Evolutionary conservation across 805 yeast species (phyloP).

Genomic region (Schwanniomyces pseudopolymorphus): DNA sequence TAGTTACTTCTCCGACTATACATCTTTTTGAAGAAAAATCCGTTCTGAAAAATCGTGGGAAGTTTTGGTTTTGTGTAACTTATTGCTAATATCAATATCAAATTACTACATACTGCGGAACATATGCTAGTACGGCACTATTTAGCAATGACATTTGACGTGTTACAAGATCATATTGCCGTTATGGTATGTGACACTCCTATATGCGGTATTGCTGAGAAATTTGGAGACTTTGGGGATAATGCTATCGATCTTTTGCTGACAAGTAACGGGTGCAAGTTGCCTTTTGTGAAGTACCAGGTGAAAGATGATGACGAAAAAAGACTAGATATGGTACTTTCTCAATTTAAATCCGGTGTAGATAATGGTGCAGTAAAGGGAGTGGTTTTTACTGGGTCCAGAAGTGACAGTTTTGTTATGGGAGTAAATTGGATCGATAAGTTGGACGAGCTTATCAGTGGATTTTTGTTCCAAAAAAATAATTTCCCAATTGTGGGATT

Average conservation of each 20-base stretch:
- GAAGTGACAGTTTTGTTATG: conserved; percentile 43
- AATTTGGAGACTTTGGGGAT: conserved; percentile 57
- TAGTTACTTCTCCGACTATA: background rate
- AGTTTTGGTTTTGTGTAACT: background rate
- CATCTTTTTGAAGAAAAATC: background rate
- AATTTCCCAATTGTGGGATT: conserved; percentile 58
- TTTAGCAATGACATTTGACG: background rate
- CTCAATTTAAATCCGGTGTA: conserved; percentile 22
- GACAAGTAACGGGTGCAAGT: conserved; percentile 8
- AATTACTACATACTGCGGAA: background rate
- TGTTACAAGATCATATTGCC: conserved; percentile 28
- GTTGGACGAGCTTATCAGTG: conserved; percentile 34
- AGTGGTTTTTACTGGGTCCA: conserved; percentile 54
- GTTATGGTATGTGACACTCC: conserved; percentile 42
- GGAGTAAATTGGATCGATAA: conserved; percentile 41
- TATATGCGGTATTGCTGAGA: conserved; percentile 22
- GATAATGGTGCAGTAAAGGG: conserved; percentile 31
- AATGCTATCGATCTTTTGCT: conserved; percentile 35
- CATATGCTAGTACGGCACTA: background rate
- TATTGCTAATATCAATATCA: background rate
- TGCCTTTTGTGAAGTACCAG: conserved; percentile 34
- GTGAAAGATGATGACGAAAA: conserved; percentile 10
- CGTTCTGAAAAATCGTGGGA: background rate
- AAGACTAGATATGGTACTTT: conserved; percentile 13
- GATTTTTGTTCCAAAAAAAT: conserved; percentile 10